phyloP scores from a whole-genome alignment of 306 rosid genomes.

The Malus sylvestris region DNA sequence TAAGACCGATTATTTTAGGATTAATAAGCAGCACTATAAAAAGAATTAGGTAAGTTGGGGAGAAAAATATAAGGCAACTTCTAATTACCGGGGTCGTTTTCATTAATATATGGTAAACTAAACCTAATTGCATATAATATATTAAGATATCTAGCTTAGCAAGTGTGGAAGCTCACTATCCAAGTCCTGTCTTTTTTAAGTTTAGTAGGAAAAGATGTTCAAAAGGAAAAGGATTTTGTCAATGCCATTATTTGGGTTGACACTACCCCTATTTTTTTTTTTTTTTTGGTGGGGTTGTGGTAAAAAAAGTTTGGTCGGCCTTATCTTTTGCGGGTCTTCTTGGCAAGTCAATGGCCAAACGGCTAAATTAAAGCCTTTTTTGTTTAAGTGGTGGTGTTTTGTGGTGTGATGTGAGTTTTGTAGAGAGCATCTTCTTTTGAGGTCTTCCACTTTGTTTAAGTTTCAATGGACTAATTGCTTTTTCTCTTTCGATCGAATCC shows the following conservation, averaged over 20 bases:
- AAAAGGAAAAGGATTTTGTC: background rate
- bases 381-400: background rate
- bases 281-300: background rate
- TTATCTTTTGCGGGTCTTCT: background rate
- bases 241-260: background rate
- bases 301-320: background rate
- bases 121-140: slow-evolving; percentile 20
- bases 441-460: slow-evolving; percentile 5
- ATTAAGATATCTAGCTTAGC: background rate
- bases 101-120: slow-evolving; percentile 1
- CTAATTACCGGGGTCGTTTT: background rate
- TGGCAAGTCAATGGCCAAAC: slow-evolving; percentile 6
- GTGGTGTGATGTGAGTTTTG: slow-evolving; percentile 7
- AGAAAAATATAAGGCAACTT: slow-evolving; percentile 30
- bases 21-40: background rate
- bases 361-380: background rate
- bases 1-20: slow-evolving; percentile 10
- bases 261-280: background rate
- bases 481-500: slow-evolving; percentile 2
- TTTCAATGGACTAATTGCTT: background rate
- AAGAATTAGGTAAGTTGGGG: slow-evolving; percentile 27
- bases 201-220: slow-evolving; percentile 10
- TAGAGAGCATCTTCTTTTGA: slow-evolving; percentile 14
- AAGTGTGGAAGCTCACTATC: slow-evolving; percentile 34
- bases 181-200: slow-evolving; percentile 7